Evolutionary conservation across 176 grass and related monocot genomes (phyloP), one percentile per base, ranked within the genome.

Genomic region (Zoysia pacifica): DNA sequence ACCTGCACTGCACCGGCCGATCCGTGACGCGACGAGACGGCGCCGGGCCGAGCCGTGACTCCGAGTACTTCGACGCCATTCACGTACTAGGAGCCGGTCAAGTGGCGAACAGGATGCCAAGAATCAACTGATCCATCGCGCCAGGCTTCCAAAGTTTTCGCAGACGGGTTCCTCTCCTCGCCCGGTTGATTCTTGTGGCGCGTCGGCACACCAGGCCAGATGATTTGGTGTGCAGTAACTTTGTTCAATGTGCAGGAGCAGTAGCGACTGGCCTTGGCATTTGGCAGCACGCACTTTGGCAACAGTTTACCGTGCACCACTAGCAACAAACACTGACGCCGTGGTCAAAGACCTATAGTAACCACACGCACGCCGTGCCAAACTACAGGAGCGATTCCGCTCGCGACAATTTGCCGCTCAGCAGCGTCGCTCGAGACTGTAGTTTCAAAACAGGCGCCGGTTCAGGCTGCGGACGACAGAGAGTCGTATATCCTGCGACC

Each of bases 11-110:
- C 28, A 28, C 28, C 28, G 28, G 28, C 28, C 28, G 28, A 28
- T 28, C 51, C 58, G 2, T 62, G 74, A 77, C 35, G 58, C 48
- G 74, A 77, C 74, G 59, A 11, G 44, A 63, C 74, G 58, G 44
- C 42, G 11, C 61, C 10, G 7, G 35, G 9, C 35, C 28, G 14
- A 42, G 51, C 28, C 59, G 48, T 36, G 59, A 18, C 13, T 18
- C 75, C 28, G 28, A 28, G 28, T 28, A 28, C 28, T 28, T 19
- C 75, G 62, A 48, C 62, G 76, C 55, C 38, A 62, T 68, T 67
- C 38, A 35, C 76, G 76, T 79, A 58, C 44, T 45, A 15, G 19
- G 5, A 76, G 20, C 5, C 20, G 76, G 48, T 67, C 76, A 53
- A 50, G 13, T 42, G 10, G 48, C 40, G 28, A 0, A 9, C 16